phyloP scores from a whole-genome alignment of 441 rosid genomes.

The Aquilaria agallochum region DNA sequence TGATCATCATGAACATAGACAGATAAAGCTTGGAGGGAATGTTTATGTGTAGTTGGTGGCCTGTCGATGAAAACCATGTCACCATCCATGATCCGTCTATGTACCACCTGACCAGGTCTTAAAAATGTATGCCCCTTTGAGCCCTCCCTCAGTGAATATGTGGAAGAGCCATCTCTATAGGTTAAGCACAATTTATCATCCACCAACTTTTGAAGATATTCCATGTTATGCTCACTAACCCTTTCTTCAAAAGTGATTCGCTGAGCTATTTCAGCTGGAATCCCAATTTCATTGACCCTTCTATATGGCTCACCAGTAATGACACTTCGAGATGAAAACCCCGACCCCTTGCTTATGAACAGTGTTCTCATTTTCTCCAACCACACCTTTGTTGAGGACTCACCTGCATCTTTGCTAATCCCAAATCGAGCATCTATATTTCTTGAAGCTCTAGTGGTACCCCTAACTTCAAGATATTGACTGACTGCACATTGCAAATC shows the following conservation, averaged over 20 bases:
- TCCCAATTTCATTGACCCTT: conserved; percentile 74
- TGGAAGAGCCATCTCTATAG: conserved; percentile 69
- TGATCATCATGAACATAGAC: conserved; percentile 93
- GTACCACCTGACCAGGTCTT: conserved; percentile 84
- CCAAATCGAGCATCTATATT: conserved; percentile 63
- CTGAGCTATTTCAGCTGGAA: conserved; percentile 83
- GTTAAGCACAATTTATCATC: conserved; percentile 76
- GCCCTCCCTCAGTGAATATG: conserved; percentile 86
- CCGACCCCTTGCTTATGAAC: conserved; percentile 91
- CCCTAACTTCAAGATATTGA: conserved; percentile 77
- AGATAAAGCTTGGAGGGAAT: conserved; percentile 87
- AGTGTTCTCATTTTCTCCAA: conserved; percentile 82
- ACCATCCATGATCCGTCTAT: conserved; percentile 89
- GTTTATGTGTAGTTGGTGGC: conserved; percentile 96
- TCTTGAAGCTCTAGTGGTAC: conserved; percentile 66
- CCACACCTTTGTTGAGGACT: conserved; percentile 87
- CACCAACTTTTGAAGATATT: conserved; percentile 64
- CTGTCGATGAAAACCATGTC: conserved; percentile 88
- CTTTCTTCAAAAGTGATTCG: conserved; percentile 91
- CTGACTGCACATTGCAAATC: conserved; percentile 71
- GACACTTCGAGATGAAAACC: conserved; percentile 96
- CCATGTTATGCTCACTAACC: conserved; percentile 65
- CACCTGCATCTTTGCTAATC: conserved; percentile 44
- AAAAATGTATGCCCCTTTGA: conserved; percentile 86
- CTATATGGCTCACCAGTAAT: conserved; percentile 92